Evolutionary conservation across 169 alveolate genomes (phyloP).

Genomic region (Plasmodium vinckei): DNA sequence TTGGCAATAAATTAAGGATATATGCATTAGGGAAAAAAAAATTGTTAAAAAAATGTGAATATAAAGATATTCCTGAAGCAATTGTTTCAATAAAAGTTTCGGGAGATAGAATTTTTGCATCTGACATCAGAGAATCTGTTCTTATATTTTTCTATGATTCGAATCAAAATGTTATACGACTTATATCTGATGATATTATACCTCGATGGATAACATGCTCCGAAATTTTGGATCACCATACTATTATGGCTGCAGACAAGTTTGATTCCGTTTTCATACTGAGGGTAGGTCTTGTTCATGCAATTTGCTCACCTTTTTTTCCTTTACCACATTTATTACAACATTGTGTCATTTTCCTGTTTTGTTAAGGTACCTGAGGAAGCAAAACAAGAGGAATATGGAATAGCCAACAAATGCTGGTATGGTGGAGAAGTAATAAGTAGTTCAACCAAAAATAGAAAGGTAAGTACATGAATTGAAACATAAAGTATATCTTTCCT

Average conservation of each 20-base stretch:
- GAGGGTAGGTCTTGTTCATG: slow-evolving; percentile 20
- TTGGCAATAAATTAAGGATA: slow-evolving; percentile 94
- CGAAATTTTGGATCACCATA: slow-evolving; percentile 95
- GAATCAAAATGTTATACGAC: slow-evolving; percentile 80
- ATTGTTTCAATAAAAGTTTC: slow-evolving; percentile 84
- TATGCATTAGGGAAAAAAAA: slow-evolving; percentile 98
- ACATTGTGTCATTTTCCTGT: not conserved
- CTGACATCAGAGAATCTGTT: slow-evolving; percentile 95
- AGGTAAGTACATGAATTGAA: slow-evolving; percentile 20
- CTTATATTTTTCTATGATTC: slow-evolving; percentile 90
- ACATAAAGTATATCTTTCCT: not conserved
- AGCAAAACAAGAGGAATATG: slow-evolving; percentile 77
- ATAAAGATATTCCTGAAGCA: slow-evolving; percentile 91
- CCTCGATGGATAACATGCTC: slow-evolving; percentile 97
- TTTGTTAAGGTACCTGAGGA: slow-evolving; percentile 71
- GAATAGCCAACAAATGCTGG: slow-evolving; percentile 76
- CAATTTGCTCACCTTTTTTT: not conserved
- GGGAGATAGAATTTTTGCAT: slow-evolving; percentile 94
- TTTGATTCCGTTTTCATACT: slow-evolving; percentile 79
- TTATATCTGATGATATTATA: slow-evolving; percentile 93
- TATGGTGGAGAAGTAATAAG: slow-evolving; percentile 76
- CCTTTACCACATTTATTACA: not conserved
- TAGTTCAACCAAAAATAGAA: slow-evolving; percentile 63
- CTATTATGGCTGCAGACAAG: slow-evolving; percentile 90
- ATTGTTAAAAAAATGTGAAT: slow-evolving; percentile 96